These are phyloP conservation scores for Talaromyces thailandensis DNA, from an alignment of 495 filamentous ascomycete species.

Conservation along the genomic window DNA sequence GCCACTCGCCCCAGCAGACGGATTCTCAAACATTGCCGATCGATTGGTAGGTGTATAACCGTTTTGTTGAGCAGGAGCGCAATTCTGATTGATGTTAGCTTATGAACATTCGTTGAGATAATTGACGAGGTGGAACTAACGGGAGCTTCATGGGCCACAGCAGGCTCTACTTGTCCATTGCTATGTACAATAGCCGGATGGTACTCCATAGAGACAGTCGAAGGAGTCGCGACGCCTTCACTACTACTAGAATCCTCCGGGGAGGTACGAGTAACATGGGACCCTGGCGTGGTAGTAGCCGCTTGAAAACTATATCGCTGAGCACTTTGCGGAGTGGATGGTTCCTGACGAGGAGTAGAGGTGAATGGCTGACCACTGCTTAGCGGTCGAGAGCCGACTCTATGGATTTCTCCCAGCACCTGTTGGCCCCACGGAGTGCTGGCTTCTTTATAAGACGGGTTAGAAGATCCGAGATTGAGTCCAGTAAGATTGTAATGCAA, in stretches of 20 bases:
- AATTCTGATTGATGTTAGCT: background rate
- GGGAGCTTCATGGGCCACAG: constrained; percentile 12
- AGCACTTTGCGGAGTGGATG: constrained; percentile 42
- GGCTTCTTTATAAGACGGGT: background rate
- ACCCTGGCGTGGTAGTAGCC: constrained; percentile 37
- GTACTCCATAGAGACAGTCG: constrained; percentile 50
- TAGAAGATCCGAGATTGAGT: constrained; percentile 54
- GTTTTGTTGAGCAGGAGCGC: background rate
- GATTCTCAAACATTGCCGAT: constrained; percentile 20
- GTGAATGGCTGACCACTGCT: constrained; percentile 31
- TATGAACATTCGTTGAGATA: background rate
- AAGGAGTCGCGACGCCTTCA: constrained; percentile 59
- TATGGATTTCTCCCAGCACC: constrained; percentile 34
- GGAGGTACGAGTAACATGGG: constrained; percentile 44
- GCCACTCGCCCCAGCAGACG: constrained; percentile 27
- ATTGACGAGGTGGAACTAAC: background rate
- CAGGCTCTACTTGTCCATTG: constrained; percentile 49
- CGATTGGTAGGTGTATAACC: constrained; percentile 16
- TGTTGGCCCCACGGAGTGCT: constrained; percentile 48
- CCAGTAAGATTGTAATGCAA: constrained; percentile 66
- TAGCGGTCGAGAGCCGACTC: constrained; percentile 30
- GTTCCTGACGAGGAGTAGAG: constrained; percentile 15
- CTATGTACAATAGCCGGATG: constrained; percentile 57
- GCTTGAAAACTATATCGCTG: constrained; percentile 67
- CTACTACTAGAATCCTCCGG: constrained; percentile 67